A percentile compares a stretch with the other conserved stretches of the same genome.
Evolutionary conservation across 768 basidiomycete genomes (phyloP).

Genomic region (Pisolithus microcarpus): DNA sequence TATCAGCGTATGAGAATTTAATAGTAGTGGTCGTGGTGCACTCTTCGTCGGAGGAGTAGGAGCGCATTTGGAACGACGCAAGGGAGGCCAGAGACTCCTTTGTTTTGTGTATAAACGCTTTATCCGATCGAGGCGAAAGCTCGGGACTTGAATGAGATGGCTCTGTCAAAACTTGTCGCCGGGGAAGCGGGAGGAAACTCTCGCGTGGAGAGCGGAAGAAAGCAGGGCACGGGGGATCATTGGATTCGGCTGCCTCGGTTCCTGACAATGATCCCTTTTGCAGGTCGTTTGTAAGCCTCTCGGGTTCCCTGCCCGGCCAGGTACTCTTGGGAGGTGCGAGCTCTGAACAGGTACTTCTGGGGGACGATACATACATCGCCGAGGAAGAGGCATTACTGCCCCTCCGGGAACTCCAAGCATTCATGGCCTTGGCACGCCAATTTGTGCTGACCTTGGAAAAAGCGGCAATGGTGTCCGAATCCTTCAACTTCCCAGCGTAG

Average conservation of each 20-base stretch:
- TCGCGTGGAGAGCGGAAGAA: constrained; percentile 54
- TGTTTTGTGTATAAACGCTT: constrained; percentile 32
- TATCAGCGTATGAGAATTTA: constrained; percentile 46
- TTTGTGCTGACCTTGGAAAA: constrained; percentile 71
- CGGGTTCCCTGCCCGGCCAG: constrained; percentile 8
- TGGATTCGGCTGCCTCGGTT: constrained; percentile 28
- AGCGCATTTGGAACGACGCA: constrained; percentile 31
- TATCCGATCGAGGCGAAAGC: constrained; percentile 1
- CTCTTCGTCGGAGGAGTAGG: constrained; percentile 35
- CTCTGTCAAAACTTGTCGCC: constrained; percentile 21
- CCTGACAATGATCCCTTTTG: constrained; percentile 37
- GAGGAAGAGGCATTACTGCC: constrained; percentile 8
- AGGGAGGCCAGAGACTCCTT: constrained; percentile 38
- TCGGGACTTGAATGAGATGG: constrained; percentile 33
- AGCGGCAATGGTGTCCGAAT: constrained; percentile 64
- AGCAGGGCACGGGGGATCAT: constrained; percentile 51
- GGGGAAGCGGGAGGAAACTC: constrained; percentile 39
- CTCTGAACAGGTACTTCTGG: constrained; percentile 20
- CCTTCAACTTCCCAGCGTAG: constrained; percentile 68
- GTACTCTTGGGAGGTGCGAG: constrained; percentile 6
- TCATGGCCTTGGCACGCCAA: constrained; percentile 57
- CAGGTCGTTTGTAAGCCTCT: constrained; percentile 7
- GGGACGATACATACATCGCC: constrained; percentile 5
- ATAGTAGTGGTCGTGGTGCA: constrained; percentile 60
- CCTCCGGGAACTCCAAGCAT: constrained; percentile 23